Evolutionary conservation across 257 asterid genomes (phyloP).

Genomic region (Asclepias syriaca): DNA sequence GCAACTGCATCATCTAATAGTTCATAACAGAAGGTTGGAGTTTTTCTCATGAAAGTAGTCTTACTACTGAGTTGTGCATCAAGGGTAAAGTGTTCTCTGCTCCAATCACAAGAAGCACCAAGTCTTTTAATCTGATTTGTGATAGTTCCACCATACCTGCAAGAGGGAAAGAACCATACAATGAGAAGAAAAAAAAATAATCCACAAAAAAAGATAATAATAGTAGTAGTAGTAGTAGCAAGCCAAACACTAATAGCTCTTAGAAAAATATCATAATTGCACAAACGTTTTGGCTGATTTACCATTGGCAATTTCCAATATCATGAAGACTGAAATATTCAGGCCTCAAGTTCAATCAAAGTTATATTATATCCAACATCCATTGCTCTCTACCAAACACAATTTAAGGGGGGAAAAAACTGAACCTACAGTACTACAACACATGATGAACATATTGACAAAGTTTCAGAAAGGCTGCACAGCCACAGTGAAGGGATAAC

Average conservation of each 20-base stretch:
- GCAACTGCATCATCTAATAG: background rate
- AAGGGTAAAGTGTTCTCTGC: conserved; percentile 85
- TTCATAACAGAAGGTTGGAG: conserved; percentile 34
- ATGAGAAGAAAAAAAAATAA: background rate
- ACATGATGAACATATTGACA: background rate
- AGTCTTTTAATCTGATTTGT: conserved; percentile 96
- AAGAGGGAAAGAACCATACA: conserved; percentile 22
- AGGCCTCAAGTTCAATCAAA: background rate
- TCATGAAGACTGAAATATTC: background rate
- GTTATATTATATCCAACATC: background rate
- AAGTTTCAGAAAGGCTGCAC: background rate
- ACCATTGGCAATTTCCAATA: background rate
- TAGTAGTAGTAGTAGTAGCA: conserved; percentile 13
- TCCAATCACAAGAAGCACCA: conserved; percentile 99
- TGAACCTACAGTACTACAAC: background rate
- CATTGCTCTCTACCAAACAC: background rate
- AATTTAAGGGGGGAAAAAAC: background rate
- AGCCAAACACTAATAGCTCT: conserved; percentile 6
- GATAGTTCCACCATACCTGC: conserved; percentile 96
- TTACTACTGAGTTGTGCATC: conserved; percentile 97
- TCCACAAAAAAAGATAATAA: background rate
- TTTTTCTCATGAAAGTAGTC: conserved; percentile 47
- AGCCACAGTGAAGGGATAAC: background rate
- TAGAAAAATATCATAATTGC: background rate
- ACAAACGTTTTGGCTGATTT: background rate